These are phyloP conservation scores for Cercophora scortea DNA, from an alignment of 495 filamentous ascomycete genomes.

Conservation along the genomic window DNA sequence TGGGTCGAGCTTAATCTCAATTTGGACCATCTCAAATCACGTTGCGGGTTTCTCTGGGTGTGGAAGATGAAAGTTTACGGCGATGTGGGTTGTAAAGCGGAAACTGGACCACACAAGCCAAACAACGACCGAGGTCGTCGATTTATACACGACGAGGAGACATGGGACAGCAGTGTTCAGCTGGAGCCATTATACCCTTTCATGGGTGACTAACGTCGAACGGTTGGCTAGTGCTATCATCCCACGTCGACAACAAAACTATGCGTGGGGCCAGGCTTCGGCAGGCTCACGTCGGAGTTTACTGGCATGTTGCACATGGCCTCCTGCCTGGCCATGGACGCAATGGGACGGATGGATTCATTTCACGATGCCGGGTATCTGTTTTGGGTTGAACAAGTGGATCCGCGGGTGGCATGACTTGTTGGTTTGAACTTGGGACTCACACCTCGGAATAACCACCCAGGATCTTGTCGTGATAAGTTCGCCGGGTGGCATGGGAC, in stretches of 20 bases:
- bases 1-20: conserved; percentile 4
- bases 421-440: conserved; percentile 8
- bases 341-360: background rate
- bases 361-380: background rate
- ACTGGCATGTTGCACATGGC: too few species aligned
- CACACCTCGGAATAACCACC: conserved; percentile 12
- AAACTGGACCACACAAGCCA: too few species aligned
- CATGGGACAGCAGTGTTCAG: background rate
- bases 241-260: background rate
- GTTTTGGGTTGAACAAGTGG: conserved; percentile 13
- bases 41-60: background rate
- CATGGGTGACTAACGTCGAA: conserved; percentile 6
- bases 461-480: conserved; percentile 6
- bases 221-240: background rate
- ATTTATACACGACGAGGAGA: conserved; percentile 1
- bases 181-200: too few species aligned
- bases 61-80: background rate
- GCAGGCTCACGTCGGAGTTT: background rate
- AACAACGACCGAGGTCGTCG: background rate
- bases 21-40: conserved; percentile 17
- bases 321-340: too few species aligned
- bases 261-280: background rate
- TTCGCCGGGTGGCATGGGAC: background rate
- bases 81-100: too few species aligned
- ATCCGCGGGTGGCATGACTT: conserved; percentile 25